Evolutionary conservation across 805 yeast genomes (phyloP).

Genomic region (Hanseniaspora pseudoguilliermondii): DNA sequence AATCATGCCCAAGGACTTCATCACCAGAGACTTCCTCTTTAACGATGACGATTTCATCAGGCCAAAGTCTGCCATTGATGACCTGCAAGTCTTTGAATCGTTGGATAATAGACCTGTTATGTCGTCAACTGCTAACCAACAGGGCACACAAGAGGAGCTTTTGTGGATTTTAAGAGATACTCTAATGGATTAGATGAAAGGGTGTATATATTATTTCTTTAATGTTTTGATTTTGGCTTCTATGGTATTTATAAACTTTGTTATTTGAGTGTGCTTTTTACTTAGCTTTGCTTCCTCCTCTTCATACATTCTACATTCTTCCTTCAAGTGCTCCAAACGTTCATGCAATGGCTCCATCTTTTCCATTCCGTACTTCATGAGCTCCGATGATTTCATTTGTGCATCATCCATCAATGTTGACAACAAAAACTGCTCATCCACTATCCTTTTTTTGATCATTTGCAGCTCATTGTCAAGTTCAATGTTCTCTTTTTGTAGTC

Average conservation of each 20-base stretch:
- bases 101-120: constrained; percentile 24
- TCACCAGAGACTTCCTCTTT: constrained; percentile 33
- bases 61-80: constrained; percentile 26
- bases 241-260: not conserved
- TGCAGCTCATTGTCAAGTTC: not conserved
- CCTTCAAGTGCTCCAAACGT: not conserved
- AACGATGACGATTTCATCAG: constrained; percentile 41
- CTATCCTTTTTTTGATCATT: constrained; percentile 1
- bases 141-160: constrained; percentile 55
- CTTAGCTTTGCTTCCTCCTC: not conserved
- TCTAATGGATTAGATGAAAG: constrained; percentile 27
- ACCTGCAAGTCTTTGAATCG: constrained; percentile 22
- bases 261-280: not conserved
- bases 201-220: not conserved
- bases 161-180: constrained; percentile 62
- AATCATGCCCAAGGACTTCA: constrained; percentile 44
- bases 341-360: constrained; percentile 5
- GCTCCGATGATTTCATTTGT: constrained; percentile 6
- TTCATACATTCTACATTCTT: not conserved
- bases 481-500: not conserved
- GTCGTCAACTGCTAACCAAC: constrained; percentile 29
- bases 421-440: constrained; percentile 12
- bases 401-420: constrained; percentile 7
- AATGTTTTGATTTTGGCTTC: constrained; percentile 1
- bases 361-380: constrained; percentile 6